A percentile compares a stretch with the other conserved stretches of the same genome.
phyloP scores from a whole-genome alignment of 2,329 filamentous ascomycete species.

The Arachnomyces sp. region DNA sequence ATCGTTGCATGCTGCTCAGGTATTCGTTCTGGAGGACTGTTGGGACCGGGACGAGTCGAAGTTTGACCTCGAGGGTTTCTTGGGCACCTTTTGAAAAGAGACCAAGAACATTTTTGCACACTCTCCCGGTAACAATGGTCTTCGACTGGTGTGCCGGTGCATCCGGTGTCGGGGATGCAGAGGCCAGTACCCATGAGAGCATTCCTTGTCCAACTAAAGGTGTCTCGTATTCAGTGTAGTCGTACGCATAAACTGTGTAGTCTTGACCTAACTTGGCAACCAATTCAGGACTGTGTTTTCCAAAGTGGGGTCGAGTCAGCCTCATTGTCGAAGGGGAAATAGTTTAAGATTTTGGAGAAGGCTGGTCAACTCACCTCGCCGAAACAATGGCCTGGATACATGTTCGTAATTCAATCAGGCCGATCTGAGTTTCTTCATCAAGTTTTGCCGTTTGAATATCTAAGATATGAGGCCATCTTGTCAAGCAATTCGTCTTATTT shows the following conservation, averaged over 20 bases:
- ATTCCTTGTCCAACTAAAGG: constrained; percentile 93
- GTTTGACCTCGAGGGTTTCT: constrained; percentile 87
- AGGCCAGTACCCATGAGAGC: constrained; percentile 72
- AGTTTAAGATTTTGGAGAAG: constrained; percentile 4
- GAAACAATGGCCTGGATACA: constrained; percentile 76
- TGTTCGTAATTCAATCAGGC: constrained; percentile 76
- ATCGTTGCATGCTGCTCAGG: constrained; percentile 53
- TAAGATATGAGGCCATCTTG: constrained; percentile 71
- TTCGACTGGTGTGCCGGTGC: constrained; percentile 55
- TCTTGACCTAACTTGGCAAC: constrained; percentile 65
- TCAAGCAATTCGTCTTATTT: constrained; percentile 80
- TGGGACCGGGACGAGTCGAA: constrained; percentile 73
- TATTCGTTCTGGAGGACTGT: constrained; percentile 56
- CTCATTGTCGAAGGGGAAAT: constrained; percentile 38
- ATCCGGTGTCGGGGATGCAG: constrained; percentile 49
- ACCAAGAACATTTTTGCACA: constrained; percentile 77
- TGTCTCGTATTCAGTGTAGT: constrained; percentile 90
- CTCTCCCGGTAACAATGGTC: constrained; percentile 71
- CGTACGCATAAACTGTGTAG: constrained; percentile 94
- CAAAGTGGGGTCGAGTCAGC: neutral
- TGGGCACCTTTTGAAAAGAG: constrained; percentile 72
- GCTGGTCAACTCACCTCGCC: constrained; percentile 42
- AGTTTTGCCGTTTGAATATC: constrained; percentile 72
- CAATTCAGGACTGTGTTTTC: constrained; percentile 83
- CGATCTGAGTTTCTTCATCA: constrained; percentile 73